Evolutionary conservation across 176 grass and related monocot genomes (phyloP).

Genomic region (Dendrocalamus sinicus): DNA sequence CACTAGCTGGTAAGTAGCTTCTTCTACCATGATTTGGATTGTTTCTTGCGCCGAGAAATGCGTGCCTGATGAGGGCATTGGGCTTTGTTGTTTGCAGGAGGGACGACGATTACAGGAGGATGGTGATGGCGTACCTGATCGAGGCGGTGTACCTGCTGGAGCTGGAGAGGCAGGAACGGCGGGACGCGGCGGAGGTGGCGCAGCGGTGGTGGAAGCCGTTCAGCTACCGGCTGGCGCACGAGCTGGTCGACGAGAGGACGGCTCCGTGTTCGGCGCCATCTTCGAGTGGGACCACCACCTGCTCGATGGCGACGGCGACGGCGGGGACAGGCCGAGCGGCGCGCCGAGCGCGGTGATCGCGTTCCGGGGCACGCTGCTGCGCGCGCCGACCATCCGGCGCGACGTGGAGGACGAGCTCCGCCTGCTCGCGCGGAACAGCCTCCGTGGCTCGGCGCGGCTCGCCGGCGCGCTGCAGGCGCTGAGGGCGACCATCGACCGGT

Average conservation of each 20-base stretch:
- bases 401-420: constrained; percentile 89
- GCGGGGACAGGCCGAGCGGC: constrained; percentile 41
- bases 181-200: constrained; percentile 62
- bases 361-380: constrained; percentile 79
- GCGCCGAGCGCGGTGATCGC: constrained; percentile 78
- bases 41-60: background rate
- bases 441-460: constrained; percentile 74
- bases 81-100: constrained; percentile 48
- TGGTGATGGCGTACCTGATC: constrained; percentile 87
- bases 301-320: background rate
- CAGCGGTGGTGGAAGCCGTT: constrained; percentile 96
- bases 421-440: constrained; percentile 70
- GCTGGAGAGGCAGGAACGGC: constrained; percentile 76
- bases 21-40: background rate
- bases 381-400: constrained; percentile 66
- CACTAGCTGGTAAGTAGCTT: constrained; percentile 63
- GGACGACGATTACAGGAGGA: constrained; percentile 80
- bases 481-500: constrained; percentile 50
- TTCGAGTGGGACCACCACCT: constrained; percentile 76
- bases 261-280: constrained; percentile 84
- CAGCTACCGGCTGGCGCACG: constrained; percentile 75
- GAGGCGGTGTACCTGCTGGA: constrained; percentile 93
- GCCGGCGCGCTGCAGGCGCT: constrained; percentile 60
- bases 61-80: background rate
- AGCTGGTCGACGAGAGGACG: constrained; percentile 81